phyloP scores from a whole-genome alignment of 345 rosid species.

The Populus nigra region DNA sequence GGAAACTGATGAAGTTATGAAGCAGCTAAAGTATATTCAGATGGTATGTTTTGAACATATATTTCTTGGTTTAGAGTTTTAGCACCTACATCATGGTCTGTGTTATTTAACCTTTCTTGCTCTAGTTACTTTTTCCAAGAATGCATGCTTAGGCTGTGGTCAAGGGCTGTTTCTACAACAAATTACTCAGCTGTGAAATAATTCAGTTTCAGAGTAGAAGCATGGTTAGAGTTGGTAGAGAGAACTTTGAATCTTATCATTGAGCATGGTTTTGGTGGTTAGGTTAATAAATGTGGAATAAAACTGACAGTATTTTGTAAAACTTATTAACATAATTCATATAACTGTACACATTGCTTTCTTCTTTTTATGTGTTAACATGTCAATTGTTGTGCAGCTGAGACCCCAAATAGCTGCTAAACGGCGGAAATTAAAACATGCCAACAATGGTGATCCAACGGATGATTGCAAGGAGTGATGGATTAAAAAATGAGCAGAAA shows the following conservation, averaged over 20 bases:
- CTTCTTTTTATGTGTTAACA: not conserved
- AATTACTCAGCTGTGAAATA: not conserved
- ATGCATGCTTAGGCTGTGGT: not conserved
- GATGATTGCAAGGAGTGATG: not conserved
- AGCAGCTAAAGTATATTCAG: slow-evolving; percentile 72
- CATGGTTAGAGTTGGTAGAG: not conserved
- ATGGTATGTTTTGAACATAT: slow-evolving; percentile 44
- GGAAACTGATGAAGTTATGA: slow-evolving; percentile 70
- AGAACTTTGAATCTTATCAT: not conserved
- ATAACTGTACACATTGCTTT: not conserved
- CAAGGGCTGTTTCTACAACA: not conserved
- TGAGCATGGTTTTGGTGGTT: not conserved
- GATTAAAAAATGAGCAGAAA: not conserved
- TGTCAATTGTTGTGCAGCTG: slow-evolving; percentile 37
- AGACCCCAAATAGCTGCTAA: slow-evolving; percentile 46
- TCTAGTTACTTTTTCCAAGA: not conserved
- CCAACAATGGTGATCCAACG: not conserved
- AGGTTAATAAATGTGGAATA: not conserved
- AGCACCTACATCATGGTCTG: not conserved
- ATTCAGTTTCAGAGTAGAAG: not conserved
- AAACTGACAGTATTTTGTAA: too few species aligned
- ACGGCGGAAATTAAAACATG: slow-evolving; percentile 31
- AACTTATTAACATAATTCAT: not conserved
- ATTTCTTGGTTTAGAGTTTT: not conserved
- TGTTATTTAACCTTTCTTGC: not conserved